These are phyloP conservation scores for Metschnikowia vanudenii DNA, from an alignment of 805 yeast genomes.

Conservation along the genomic window DNA sequence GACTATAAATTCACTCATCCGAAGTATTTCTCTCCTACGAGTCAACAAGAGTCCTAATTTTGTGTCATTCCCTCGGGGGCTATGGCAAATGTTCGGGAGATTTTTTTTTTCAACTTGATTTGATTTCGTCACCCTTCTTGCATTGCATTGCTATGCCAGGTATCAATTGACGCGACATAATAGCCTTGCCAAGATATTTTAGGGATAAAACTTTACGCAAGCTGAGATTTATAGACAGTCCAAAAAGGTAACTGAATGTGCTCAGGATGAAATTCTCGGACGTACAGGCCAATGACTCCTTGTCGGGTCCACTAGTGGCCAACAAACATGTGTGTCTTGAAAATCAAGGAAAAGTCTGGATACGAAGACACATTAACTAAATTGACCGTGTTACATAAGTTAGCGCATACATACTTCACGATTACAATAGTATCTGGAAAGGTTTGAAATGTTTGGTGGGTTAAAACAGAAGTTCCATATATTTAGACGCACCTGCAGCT, in stretches of 20 bases:
- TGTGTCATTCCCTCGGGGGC: neutral
- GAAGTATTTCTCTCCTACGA: too few species aligned
- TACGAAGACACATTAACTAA: too few species aligned
- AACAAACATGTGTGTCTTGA: neutral
- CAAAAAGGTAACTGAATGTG: neutral
- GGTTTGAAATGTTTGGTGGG: neutral
- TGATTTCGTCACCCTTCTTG: neutral
- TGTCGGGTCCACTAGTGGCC: neutral
- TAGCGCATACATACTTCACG: neutral
- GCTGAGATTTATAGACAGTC: neutral
- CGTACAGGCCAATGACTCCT: neutral
- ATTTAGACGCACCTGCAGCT: neutral
- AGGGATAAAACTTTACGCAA: neutral
- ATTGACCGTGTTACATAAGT: too few species aligned
- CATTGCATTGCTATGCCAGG: neutral
- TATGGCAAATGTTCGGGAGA: too few species aligned
- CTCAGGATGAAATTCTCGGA: slow-evolving; percentile 5
- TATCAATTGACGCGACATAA: neutral
- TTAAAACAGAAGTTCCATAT: neutral
- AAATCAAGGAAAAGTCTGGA: too few species aligned
- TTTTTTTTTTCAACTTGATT: too few species aligned
- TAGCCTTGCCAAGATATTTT: slow-evolving; percentile 5
- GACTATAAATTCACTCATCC: too few species aligned
- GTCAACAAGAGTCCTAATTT: too few species aligned
- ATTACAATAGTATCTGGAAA: neutral